Base-by-base conservation (phyloP, 352 stramenopile genomes). In the Phytopythium mirpurense region DNA sequence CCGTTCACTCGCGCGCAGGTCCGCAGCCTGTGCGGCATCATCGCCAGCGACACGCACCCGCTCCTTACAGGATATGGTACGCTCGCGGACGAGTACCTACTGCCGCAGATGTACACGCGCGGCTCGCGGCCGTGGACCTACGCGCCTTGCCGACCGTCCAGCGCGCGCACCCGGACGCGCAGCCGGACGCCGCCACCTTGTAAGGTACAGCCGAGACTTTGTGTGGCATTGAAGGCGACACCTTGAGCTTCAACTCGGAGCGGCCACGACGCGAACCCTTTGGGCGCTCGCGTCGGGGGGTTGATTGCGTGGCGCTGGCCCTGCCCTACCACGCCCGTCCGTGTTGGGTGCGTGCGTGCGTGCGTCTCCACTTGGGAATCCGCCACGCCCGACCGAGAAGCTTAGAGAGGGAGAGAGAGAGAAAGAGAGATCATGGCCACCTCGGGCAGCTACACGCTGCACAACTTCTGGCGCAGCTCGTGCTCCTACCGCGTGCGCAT, bases 11-110 rank as follows among this genome's bases (percentile, higher is more conserved):
- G 84, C 26, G 82, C 84, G 18, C 74, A 83, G 23, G 86, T 92
- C 26, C 82, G 84, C 64, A 91, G 95, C 62, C 70, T 98, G 48
- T 91, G 83, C 24, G 82, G 92, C 38, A 84, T 98, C 41, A 88
- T 98, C 31, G 93, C 91, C 45, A 83, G 84, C 31, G 89, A 95
- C 43, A 97, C 86, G 36, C 90, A 98, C 66, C 92, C 90, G 2
- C 70, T 97, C 62, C 6, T 70, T 95, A 18, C 66, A 96, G 54
- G 60, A 84, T 23, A 84, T 84, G 50, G 43, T 49, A 12, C 88
- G 38, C 62, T 98, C 51, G 93, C 81, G 0, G 90, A 98, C 64
- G 58, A 88, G 26, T 96, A 78, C 61, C 63, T 98, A 27, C 71
- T 96, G 49, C 90, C 93, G 8, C 90, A 98, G 55, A 67, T 98